Conservation (phyloP, 371 early-diverging fungal genomes). For the Chytridium lagenaria region DNA sequence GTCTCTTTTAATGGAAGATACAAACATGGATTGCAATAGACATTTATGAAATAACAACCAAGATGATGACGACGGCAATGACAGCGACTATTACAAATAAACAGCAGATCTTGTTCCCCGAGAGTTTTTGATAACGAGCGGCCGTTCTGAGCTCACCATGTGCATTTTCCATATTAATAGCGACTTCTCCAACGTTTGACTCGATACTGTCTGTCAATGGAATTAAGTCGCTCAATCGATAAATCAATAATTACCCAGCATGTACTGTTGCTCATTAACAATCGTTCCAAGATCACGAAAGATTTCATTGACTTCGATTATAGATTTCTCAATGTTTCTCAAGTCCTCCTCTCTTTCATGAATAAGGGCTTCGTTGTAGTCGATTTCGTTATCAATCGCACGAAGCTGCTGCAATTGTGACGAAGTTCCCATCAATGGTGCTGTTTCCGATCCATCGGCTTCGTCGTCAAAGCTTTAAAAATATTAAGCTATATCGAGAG, state of each 20-base stretch:
- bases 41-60: constrained; percentile 29
- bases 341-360: constrained; percentile 93
- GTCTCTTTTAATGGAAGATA: no score
- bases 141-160: constrained; percentile 81
- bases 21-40: no score
- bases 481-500: neutral
- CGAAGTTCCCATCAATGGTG: constrained; percentile 56
- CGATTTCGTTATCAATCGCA: constrained; percentile 87
- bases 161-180: constrained; percentile 79
- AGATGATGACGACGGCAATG: constrained; percentile 62
- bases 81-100: constrained; percentile 69
- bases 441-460: constrained; percentile 55
- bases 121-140: constrained; percentile 76
- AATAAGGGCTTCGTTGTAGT: constrained; percentile 91
- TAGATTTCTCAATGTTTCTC: constrained; percentile 89
- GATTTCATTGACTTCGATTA: constrained; percentile 86
- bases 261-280: constrained; percentile 92
- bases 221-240: neutral
- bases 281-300: constrained; percentile 95
- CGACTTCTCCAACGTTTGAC: constrained; percentile 81
- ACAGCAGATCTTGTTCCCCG: constrained; percentile 80
- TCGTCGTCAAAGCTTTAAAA: constrained; percentile 51
- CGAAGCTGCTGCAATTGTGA: constrained; percentile 60
- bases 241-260: constrained; percentile 71
- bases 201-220: constrained; percentile 79